A percentile compares a stretch with the other conserved stretches of the same genome.
phyloP scores from a whole-genome alignment of 768 basidiomycete genomes.

The Podaxis sp. region DNA sequence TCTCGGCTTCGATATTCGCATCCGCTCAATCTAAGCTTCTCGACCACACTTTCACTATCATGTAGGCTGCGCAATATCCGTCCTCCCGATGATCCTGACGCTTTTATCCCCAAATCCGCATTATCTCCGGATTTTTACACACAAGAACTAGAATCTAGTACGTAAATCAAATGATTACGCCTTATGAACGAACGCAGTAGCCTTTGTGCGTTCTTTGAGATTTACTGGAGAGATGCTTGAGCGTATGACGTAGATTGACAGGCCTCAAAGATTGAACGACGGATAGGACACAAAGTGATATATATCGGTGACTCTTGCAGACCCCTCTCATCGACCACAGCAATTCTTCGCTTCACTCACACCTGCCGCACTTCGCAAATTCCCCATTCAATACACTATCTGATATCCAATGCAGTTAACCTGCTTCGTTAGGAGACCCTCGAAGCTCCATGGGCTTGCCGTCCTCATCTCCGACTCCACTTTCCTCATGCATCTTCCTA shows the following conservation, averaged over 20 bases:
- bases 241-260: neutral
- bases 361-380: neutral
- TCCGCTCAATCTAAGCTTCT: neutral
- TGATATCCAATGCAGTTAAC: neutral
- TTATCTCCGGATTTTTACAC: neutral
- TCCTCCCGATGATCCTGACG: neutral
- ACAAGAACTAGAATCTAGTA: neutral
- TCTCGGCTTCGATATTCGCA: neutral
- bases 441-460: neutral
- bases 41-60: neutral
- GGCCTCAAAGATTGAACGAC: neutral
- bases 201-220: neutral
- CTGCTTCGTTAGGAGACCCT: neutral
- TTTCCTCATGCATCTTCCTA: neutral
- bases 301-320: neutral
- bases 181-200: neutral
- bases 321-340: neutral
- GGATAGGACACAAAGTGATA: neutral
- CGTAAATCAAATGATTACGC: neutral
- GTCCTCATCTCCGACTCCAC: neutral
- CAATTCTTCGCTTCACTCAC: neutral
- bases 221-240: neutral
- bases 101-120: neutral
- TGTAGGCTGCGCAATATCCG: neutral
- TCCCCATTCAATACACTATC: neutral